Base-by-base conservation (phyloP, 257 asterid species). In the Gentiana straminea region DNA sequence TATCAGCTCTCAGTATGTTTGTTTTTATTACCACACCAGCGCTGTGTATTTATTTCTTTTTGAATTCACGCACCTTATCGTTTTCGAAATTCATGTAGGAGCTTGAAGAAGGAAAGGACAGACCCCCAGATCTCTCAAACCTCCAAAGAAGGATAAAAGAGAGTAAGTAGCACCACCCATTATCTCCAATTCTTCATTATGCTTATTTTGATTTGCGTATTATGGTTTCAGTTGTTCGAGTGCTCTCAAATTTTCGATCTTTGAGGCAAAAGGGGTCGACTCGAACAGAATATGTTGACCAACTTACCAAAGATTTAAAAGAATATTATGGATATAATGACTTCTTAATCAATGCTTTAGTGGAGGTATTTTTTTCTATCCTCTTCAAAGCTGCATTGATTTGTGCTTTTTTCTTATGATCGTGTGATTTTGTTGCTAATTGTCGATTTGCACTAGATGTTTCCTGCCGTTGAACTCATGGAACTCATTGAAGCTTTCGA, bases 401-500 rank as follows among this genome's bases (percentile, higher is more conserved):
- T 54, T 52, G 49, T 3, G 47, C 3, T 62, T 50, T 13, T 32
- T 53, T 49, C 64, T 50, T 52, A 50, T 62, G 44, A 55, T 56
- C 64, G 49, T 58, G 41, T 57, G 32, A 2, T 52, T 49, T 51
- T 61, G 46, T 54, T 13, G 44, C 13, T 61, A 37, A 70, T 66
- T 64, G 51, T 45, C 57, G 49, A 63, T 57, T 50, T 64, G 55
- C 60, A 39, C 68, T 74, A 87, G 98, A 75, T 87, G 80, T 91
- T 91, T 70, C 94, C 97, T 5, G 83, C 59, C 67, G 86, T 77
- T 75, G 98, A 91, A 57, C 86, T 91, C 57, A 75, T 87, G 94
- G 96, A 91, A 74, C 95, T 91, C 51, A 79, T 87, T 69, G 97
- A 91, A 77, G 86, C 97, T 59, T 81, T 83, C 74, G 97, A 87